phyloP scores from a whole-genome alignment of 805 yeast genomes.

The Ogataea chonburiensis region DNA sequence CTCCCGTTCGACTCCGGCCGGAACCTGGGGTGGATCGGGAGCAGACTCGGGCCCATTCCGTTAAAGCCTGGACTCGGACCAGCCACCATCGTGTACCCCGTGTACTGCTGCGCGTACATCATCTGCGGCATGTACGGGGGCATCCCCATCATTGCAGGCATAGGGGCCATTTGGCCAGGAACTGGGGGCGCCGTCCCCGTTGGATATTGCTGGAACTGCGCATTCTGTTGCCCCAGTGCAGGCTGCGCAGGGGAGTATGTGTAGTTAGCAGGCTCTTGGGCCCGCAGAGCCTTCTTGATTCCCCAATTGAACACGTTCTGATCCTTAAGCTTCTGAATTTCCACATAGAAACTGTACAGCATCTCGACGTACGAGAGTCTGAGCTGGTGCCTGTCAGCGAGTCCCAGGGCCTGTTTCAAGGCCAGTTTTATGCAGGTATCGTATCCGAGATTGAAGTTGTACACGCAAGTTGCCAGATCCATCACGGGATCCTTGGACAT shows the following conservation, averaged over 20 bases:
- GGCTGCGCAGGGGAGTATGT: constrained; percentile 4
- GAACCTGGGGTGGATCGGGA: constrained; percentile 22
- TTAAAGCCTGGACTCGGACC: constrained; percentile 6
- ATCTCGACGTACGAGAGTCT: constrained; percentile 24
- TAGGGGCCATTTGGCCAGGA: constrained; percentile 1
- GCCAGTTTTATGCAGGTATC: constrained; percentile 21
- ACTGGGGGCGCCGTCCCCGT: not conserved
- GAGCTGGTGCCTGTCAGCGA: constrained; percentile 16
- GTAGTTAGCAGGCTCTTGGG: constrained; percentile 1
- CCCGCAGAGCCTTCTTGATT: constrained; percentile 5
- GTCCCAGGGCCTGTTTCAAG: constrained; percentile 20
- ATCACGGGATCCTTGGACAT: constrained; percentile 9
- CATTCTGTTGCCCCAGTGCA: constrained; percentile 6
- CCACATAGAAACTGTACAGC: constrained; percentile 23
- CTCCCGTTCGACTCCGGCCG: constrained; percentile 14
- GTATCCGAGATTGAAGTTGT: constrained; percentile 22
- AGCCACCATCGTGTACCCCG: constrained; percentile 13
- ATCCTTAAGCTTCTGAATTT: constrained; percentile 18
- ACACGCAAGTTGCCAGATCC: constrained; percentile 21
- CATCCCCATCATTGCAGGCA: constrained; percentile 6
- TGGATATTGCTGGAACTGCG: constrained; percentile 11
- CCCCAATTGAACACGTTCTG: constrained; percentile 25
- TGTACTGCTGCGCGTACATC: constrained; percentile 9
- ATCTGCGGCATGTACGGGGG: constrained; percentile 8
- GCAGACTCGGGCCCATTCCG: constrained; percentile 7